phyloP scores from a whole-genome alignment of 768 basidiomycete genomes.

The Tulasnella sp. region DNA sequence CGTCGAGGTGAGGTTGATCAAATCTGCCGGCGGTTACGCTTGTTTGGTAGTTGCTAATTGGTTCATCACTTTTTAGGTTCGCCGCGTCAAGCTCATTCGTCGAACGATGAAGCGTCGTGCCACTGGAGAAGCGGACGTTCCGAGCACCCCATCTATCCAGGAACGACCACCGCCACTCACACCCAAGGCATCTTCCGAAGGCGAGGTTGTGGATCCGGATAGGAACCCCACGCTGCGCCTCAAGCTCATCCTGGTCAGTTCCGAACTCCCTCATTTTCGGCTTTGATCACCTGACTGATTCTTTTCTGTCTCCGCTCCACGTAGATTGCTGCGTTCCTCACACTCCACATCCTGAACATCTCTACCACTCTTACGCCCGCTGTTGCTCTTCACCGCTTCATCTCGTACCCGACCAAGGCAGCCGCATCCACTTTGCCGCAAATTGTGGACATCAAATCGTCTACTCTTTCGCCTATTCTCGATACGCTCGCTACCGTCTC shows the following conservation, averaged over 20 bases:
- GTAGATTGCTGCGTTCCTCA: conserved; percentile 81
- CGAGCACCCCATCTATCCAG: conserved; percentile 13
- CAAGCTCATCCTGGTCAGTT: conserved; percentile 70
- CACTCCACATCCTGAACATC: conserved; percentile 84
- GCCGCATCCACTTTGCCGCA: background rate
- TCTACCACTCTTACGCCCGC: conserved; percentile 76
- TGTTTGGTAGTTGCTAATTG: background rate
- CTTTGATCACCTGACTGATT: background rate
- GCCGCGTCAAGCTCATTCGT: conserved; percentile 36
- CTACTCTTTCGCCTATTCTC: conserved; percentile 47
- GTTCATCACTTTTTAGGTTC: conserved; percentile 24
- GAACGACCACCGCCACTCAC: conserved; percentile 25
- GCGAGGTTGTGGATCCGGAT: conserved; percentile 26
- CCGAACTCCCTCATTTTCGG: background rate
- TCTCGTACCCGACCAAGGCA: conserved; percentile 16
- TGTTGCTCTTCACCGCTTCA: conserved; percentile 36
- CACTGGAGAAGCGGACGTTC: conserved; percentile 12
- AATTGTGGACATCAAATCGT: conserved; percentile 60
- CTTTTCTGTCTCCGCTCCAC: background rate
- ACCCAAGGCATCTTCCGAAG: conserved; percentile 39
- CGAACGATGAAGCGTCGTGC: conserved; percentile 19
- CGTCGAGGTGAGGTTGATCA: conserved; percentile 60
- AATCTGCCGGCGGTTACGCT: background rate
- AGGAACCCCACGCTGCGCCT: conserved; percentile 79
- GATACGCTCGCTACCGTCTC: conserved; percentile 39